Conservation (phyloP, 805 yeast genomes). For the Suhomyces sp. region DNA sequence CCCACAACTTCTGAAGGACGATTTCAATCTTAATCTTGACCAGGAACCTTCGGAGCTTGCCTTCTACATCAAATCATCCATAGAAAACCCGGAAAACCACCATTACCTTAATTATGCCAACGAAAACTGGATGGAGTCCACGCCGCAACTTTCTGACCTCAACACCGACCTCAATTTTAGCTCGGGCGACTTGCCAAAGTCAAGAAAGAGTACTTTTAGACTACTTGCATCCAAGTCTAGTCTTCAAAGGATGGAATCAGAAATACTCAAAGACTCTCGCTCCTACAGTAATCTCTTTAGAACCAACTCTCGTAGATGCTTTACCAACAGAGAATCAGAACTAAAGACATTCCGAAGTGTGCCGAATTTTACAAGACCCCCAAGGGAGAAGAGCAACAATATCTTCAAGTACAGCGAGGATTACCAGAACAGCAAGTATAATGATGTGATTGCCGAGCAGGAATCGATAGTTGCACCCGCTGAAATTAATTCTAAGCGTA, state of each 20-base stretch:
- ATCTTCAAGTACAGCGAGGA: not conserved
- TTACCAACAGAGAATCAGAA: conserved; percentile 4
- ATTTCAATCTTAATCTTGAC: not conserved
- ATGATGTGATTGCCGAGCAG: conserved; percentile 3
- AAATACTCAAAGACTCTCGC: not conserved
- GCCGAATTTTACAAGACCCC: conserved; percentile 7
- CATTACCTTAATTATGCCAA: conserved; percentile 9
- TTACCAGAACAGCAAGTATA: not conserved
- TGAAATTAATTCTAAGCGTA: not conserved
- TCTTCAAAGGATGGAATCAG: not conserved
- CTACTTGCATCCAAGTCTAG: conserved; percentile 2
- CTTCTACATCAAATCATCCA: conserved; percentile 4
- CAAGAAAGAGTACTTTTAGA: not conserved
- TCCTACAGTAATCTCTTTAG: not conserved
- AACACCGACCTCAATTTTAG: not conserved
- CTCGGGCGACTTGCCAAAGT: conserved; percentile 1
- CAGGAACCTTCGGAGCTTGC: conserved; percentile 6
- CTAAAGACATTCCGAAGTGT: conserved; percentile 11
- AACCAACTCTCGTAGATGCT: not conserved
- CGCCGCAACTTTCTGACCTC: conserved; percentile 8
- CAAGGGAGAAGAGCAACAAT: not conserved
- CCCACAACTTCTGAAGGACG: not conserved
- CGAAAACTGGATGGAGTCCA: conserved; percentile 22
- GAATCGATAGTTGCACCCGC: conserved; percentile 1
- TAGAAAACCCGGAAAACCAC: conserved; percentile 5